Percentiles rank a stretch among this genome's conserved stretches.
These are phyloP conservation scores for Ascochyta pisi DNA, from an alignment of 2,329 filamentous ascomycete genomes.

Conservation along the genomic window DNA sequence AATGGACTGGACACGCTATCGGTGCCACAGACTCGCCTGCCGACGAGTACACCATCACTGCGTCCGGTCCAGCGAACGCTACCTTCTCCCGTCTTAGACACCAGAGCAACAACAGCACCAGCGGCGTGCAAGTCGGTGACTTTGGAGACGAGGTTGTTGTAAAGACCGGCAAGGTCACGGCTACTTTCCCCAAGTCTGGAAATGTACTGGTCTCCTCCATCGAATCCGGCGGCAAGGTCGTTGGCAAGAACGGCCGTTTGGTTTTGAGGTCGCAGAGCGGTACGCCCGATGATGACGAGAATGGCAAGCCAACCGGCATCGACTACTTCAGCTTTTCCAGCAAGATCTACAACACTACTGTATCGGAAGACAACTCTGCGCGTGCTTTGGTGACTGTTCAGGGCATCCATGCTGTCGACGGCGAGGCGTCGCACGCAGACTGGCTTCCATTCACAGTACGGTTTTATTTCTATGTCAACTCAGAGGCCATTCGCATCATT, in stretches of 20 bases:
- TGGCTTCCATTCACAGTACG: constrained; percentile 64
- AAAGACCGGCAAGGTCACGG: constrained; percentile 43
- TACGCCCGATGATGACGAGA: constrained; percentile 51
- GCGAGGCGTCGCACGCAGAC: constrained; percentile 46
- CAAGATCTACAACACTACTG: constrained; percentile 59
- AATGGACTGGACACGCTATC: constrained; percentile 67
- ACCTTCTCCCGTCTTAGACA: constrained; percentile 17
- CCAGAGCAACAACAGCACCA: constrained; percentile 27
- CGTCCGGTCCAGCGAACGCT: constrained; percentile 32
- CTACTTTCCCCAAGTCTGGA: constrained; percentile 45
- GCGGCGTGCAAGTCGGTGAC: constrained; percentile 32
- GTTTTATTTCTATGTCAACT: constrained; percentile 66
- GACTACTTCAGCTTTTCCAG: constrained; percentile 58
- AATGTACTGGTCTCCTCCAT: constrained; percentile 40
- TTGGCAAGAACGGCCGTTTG: constrained; percentile 51
- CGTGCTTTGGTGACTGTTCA: constrained; percentile 58
- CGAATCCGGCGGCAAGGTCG: constrained; percentile 49
- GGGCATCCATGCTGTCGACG: constrained; percentile 45
- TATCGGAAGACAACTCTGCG: constrained; percentile 53
- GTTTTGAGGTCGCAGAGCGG: constrained; percentile 61
- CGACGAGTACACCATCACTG: constrained; percentile 55
- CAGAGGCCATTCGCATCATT: constrained; percentile 61
- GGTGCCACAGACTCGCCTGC: constrained; percentile 50
- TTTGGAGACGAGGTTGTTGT: constrained; percentile 35
- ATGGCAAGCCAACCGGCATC: constrained; percentile 46